Conservation (phyloP, 805 yeast genomes). For the Monosporozyma aerobia region DNA sequence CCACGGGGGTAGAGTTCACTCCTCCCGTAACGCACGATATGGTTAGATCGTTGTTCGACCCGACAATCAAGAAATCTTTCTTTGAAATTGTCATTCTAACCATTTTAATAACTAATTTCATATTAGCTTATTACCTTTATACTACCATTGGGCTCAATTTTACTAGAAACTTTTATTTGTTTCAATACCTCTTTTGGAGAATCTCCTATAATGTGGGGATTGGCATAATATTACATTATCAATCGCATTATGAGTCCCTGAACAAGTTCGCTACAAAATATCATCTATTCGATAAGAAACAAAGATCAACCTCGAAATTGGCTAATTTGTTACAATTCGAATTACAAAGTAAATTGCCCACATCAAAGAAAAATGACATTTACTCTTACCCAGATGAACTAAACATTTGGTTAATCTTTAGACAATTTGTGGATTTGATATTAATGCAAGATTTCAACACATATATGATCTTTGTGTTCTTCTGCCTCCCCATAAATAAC, state of each 20-base stretch:
- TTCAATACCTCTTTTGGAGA: slow-evolving; percentile 65
- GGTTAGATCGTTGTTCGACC: slow-evolving; percentile 75
- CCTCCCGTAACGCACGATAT: slow-evolving; percentile 63
- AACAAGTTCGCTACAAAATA: slow-evolving; percentile 42
- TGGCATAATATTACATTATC: slow-evolving; percentile 57
- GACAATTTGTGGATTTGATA: slow-evolving; percentile 72
- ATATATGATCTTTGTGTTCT: slow-evolving; percentile 54
- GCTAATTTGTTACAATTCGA: slow-evolving; percentile 40
- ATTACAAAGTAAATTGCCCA: slow-evolving; percentile 27
- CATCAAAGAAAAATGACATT: slow-evolving; percentile 19
- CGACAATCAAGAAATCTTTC: slow-evolving; percentile 57
- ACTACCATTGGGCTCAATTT: slow-evolving; percentile 12
- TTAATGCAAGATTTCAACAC: slow-evolving; percentile 78
- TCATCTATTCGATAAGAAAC: slow-evolving; percentile 35
- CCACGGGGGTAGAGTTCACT: slow-evolving; percentile 26
- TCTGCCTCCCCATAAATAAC: slow-evolving; percentile 36
- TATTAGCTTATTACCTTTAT: slow-evolving; percentile 25
- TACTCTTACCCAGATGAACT: slow-evolving; percentile 56
- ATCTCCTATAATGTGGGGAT: slow-evolving; percentile 71
- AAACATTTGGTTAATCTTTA: slow-evolving; percentile 73
- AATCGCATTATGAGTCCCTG: slow-evolving; percentile 48
- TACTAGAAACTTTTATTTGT: slow-evolving; percentile 36
- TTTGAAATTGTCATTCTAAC: slow-evolving; percentile 53
- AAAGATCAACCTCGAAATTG: slow-evolving; percentile 17
- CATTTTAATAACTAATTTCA: slow-evolving; percentile 31